phyloP scores from a whole-genome alignment of 169 alveolate genomes.

The Plasmodium ovale region DNA sequence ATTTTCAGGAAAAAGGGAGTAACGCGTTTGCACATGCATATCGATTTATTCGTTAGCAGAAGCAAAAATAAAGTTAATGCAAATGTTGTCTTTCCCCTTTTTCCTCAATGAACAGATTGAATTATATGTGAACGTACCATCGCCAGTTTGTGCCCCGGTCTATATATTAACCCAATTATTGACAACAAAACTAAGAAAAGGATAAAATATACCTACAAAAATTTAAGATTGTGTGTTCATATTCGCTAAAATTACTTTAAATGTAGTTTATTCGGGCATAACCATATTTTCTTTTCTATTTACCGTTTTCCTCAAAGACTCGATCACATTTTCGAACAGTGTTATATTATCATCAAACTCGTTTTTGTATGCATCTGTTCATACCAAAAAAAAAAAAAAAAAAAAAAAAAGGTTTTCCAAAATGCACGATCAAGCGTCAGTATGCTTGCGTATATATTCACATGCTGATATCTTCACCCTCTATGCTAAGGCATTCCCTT shows the following conservation, averaged over 20 bases:
- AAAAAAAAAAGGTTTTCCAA: too few relatives aligned
- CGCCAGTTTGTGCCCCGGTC: constrained; percentile 67
- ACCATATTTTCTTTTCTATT: not conserved
- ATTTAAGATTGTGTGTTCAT: not conserved
- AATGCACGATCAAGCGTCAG: not conserved
- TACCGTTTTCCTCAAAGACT: constrained; percentile 59
- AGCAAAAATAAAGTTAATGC: not conserved
- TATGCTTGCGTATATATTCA: not conserved
- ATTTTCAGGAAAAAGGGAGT: not conserved
- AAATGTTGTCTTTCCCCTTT: not conserved
- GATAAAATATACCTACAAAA: constrained; percentile 54
- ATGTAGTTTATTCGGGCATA: not conserved
- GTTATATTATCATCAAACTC: constrained; percentile 61
- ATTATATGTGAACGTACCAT: constrained; percentile 10
- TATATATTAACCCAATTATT: constrained; percentile 53
- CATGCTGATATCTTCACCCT: too few relatives aligned
- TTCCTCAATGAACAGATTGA: too few relatives aligned
- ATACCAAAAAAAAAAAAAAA: not conserved
- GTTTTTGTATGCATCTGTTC: constrained; percentile 28
- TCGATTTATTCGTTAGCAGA: too few relatives aligned
- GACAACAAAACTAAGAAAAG: constrained; percentile 43
- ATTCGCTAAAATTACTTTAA: not conserved
- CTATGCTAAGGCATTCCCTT: too few relatives aligned
- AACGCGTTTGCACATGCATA: not conserved
- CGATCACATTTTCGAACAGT: constrained; percentile 60